Percentiles rank a stretch among this genome's conserved stretches.
Conservation (phyloP, 2,329 filamentous ascomycete species). For the Penicillium sp. region DNA sequence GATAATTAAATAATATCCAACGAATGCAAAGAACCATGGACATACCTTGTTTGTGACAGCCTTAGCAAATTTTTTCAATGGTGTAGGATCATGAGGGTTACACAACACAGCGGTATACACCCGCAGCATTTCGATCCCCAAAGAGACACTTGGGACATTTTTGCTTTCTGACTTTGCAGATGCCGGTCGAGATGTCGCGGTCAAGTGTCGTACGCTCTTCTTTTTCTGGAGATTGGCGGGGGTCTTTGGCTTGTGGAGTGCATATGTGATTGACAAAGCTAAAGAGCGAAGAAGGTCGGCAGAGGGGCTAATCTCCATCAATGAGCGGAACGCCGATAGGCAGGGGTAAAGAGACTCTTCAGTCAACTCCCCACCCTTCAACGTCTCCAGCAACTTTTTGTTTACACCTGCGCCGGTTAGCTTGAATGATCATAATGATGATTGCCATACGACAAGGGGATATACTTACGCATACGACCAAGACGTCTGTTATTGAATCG, state of each 20-base stretch:
- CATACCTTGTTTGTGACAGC: conserved; percentile 91
- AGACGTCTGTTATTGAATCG: conserved; percentile 88
- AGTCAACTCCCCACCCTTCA: conserved; percentile 79
- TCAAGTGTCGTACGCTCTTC: conserved; percentile 44
- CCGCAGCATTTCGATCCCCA: conserved; percentile 71
- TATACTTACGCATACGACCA: conserved; percentile 77
- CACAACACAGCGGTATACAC: conserved; percentile 79
- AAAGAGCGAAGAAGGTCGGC: conserved; percentile 82
- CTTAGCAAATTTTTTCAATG: conserved; percentile 83
- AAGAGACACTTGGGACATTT: conserved; percentile 60
- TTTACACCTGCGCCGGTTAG: conserved; percentile 66
- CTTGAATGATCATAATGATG: neutral
- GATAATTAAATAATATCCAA: conserved; percentile 11
- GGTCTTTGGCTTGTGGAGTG: conserved; percentile 66
- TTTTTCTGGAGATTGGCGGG: conserved; percentile 45
- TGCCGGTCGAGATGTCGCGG: conserved; percentile 28
- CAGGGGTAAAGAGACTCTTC: conserved; percentile 73
- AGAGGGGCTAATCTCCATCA: conserved; percentile 78
- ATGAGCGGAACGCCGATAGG: conserved; percentile 71
- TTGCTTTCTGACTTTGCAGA: conserved; percentile 36
- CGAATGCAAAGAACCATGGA: conserved; percentile 4
- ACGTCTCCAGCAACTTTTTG: conserved; percentile 81
- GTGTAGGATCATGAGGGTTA: conserved; percentile 63
- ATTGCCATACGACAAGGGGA: neutral
- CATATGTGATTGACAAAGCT: conserved; percentile 89